Conservation (phyloP, 441 rosid genomes). For the Syzygium syzygioides region DNA sequence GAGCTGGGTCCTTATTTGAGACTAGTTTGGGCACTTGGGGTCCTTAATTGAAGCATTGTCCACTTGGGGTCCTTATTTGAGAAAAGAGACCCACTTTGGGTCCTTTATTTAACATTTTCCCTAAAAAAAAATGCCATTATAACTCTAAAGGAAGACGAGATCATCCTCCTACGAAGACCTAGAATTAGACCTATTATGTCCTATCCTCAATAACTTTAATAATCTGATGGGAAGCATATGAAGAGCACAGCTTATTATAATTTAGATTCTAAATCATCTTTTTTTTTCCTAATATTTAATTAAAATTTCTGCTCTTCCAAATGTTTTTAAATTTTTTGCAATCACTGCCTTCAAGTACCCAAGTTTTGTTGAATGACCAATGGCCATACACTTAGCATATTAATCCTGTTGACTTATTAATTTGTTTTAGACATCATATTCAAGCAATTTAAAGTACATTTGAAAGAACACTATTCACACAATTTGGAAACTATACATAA, state of each 20-base stretch:
- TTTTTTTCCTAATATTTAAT: not conserved
- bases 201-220: not conserved
- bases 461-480: not conserved
- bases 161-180: not conserved
- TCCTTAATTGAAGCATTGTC: too few species aligned
- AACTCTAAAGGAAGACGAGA: not conserved
- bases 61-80: too few species aligned
- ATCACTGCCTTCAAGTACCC: not conserved
- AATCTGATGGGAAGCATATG: not conserved
- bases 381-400: not conserved
- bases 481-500: not conserved
- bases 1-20: too few species aligned
- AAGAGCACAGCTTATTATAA: not conserved
- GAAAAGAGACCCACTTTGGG: too few species aligned
- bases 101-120: too few species aligned
- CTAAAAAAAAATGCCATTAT: not conserved
- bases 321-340: not conserved
- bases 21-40: too few species aligned
- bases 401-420: not conserved
- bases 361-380: not conserved
- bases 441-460: not conserved
- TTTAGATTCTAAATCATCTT: not conserved
- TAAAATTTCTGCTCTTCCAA: not conserved
- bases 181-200: not conserved
- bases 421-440: not conserved